phyloP scores from a whole-genome alignment of 2,329 filamentous ascomycete genomes.

The Ophiostoma piceae region DNA sequence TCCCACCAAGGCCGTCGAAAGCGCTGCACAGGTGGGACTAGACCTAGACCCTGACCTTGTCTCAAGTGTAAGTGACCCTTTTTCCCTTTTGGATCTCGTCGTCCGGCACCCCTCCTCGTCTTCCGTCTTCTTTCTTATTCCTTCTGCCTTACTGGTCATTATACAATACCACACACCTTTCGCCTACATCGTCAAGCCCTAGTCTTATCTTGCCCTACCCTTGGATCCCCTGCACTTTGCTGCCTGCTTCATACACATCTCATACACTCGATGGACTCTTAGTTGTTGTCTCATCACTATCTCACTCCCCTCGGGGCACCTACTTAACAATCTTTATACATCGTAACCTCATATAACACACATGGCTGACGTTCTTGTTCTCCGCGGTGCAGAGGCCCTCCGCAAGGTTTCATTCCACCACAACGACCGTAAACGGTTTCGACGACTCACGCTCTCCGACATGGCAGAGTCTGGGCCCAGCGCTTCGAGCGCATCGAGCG shows the following conservation, averaged over 20 bases:
- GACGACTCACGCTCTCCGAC: conserved; percentile 37
- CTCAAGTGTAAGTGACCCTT: conserved; percentile 9
- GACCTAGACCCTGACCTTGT: conserved; percentile 2
- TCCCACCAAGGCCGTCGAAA: too few species aligned
- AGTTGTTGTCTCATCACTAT: neutral
- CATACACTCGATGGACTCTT: neutral
- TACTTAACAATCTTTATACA: neutral
- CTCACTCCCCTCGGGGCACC: neutral
- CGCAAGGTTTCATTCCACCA: conserved; percentile 40
- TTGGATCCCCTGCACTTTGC: neutral
- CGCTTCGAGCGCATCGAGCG: neutral
- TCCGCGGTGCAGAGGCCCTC: conserved; percentile 40
- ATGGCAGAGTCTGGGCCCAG: conserved; percentile 40
- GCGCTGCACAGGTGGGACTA: neutral
- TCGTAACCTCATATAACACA: too few species aligned
- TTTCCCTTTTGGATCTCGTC: neutral
- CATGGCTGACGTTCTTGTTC: conserved; percentile 30
- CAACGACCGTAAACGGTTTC: conserved; percentile 36
- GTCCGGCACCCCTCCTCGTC: neutral
- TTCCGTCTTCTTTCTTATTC: neutral
- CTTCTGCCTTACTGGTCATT: neutral
- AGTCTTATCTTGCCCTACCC: neutral
- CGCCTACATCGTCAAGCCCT: neutral
- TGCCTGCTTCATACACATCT: neutral
- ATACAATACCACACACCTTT: neutral